phyloP scores from a whole-genome alignment of 345 rosid genomes.

The Bretschneidera sinensis region DNA sequence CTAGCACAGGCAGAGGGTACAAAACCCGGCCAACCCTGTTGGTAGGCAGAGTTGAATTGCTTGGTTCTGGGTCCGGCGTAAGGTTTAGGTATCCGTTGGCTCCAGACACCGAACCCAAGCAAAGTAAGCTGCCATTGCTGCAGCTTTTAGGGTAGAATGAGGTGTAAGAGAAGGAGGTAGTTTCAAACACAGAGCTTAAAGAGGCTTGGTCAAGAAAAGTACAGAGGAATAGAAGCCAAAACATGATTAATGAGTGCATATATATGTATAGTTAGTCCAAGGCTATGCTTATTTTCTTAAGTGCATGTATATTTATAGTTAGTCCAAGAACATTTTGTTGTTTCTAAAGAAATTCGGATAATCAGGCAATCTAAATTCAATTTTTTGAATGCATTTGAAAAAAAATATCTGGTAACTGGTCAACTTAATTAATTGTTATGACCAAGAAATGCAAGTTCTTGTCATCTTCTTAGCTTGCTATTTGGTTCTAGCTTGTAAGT shows the following conservation, averaged over 20 bases:
- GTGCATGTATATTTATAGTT: not conserved
- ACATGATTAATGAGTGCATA: conserved; percentile 12
- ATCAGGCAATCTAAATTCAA: conserved; percentile 9
- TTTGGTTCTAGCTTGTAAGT: too few species aligned
- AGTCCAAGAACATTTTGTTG: not conserved
- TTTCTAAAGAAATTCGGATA: not conserved
- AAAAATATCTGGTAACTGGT: conserved; percentile 4
- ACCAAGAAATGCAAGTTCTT: conserved; percentile 11
- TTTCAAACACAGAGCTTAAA: not conserved
- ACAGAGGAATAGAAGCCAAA: conserved; percentile 12
- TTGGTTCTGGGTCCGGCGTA: conserved; percentile 17
- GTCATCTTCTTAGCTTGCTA: not conserved
- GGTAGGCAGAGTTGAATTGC: conserved; percentile 3
- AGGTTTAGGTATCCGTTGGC: conserved; percentile 26
- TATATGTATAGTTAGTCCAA: not conserved
- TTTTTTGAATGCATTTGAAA: conserved; percentile 14
- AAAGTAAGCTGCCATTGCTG: conserved; percentile 19
- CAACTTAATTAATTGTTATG: too few species aligned
- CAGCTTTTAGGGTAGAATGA: conserved; percentile 22
- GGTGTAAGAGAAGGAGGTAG: conserved; percentile 15
- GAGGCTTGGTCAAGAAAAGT: conserved; percentile 19
- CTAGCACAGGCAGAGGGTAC: conserved; percentile 19
- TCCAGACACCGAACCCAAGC: conserved; percentile 23
- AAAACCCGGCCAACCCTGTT: conserved; percentile 30
- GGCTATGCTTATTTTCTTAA: not conserved